Evolutionary conservation across 1,284 basidiomycete species (phyloP), one percentile per base, ranked within the genome.

Genomic region (Cutaneotrichosporon sp.): DNA sequence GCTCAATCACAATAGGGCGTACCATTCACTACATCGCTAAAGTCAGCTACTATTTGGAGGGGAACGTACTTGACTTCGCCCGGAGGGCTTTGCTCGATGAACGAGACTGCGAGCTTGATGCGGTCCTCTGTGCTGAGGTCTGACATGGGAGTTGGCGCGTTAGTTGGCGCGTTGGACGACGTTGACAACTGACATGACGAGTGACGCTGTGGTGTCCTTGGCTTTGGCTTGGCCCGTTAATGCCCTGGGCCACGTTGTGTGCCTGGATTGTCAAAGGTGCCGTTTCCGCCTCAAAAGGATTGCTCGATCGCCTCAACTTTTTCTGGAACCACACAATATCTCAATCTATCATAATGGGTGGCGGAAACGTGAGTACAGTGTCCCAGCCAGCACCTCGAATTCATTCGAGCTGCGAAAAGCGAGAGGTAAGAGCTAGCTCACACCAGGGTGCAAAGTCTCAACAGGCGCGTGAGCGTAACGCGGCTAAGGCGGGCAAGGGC

Each of bases 71-170:
- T 96, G 72, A 96, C 93, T 82, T 97, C 91, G 60, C 94, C 94
- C 0, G 94, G 94, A 14, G 94, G 94, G 1, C 91, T 88, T 78
- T 96, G 93, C 1, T 91, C 84, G 38, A 97, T 83, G 73, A 97
- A 92, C 58, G 83, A 83, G 18, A 89, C 88, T 9, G 90, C 92
- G 13, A 76, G 69, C 65, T 75, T 73, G 65, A 73, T 72, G 61
- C 73, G 74, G 16, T 80, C 71, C 40, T 80, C 73, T 14, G 71
- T 22, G 14, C 67, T 69, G 36, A 79, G 66, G 21, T 78, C 68
- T 31, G 72, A 56, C 75, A 77, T 78, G 62, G 64, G n/a, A 49
- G 40, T 40, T 4, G 36, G 8, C 18, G 32, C n/a, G n/a, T n/a
- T 26, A 26, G 3, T 26, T 26, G 26, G 26, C 26, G 26, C 26